Percentiles rank a stretch among this genome's conserved stretches.
Evolutionary conservation across 2,329 filamentous ascomycete genomes (phyloP).

Genomic region (Aspergillus candidus): DNA sequence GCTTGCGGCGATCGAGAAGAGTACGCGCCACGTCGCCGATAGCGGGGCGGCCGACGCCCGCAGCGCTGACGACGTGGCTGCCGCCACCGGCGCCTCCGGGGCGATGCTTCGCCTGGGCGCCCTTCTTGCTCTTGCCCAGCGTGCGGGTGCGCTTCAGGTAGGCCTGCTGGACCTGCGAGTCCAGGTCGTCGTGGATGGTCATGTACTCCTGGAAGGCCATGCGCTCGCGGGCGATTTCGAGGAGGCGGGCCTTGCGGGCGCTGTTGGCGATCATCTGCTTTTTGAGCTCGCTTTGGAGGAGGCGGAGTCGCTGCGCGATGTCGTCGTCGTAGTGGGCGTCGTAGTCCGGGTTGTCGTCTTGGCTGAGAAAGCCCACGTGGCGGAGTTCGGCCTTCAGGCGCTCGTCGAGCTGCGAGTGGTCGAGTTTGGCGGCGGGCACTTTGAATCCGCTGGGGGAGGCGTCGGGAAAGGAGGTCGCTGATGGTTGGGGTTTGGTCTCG

Average conservation of each 20-base stretch:
- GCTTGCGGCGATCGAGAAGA: conserved; percentile 81
- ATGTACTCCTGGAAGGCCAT: conserved; percentile 97
- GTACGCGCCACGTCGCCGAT: conserved; percentile 89
- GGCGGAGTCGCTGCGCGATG: conserved; percentile 79
- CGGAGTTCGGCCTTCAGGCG: conserved; percentile 85
- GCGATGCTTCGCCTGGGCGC: conserved; percentile 55
- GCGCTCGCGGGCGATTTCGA: conserved; percentile 81
- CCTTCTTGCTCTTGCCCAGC: conserved; percentile 89
- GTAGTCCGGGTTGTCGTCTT: conserved; percentile 68
- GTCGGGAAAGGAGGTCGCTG: conserved; percentile 75
- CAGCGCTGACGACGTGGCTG: conserved; percentile 46
- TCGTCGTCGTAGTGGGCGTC: conserved; percentile 90
- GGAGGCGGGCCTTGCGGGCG: conserved; percentile 77
- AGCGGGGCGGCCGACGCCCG: conserved; percentile 45
- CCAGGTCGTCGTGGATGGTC: conserved; percentile 93
- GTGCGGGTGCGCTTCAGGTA: conserved; percentile 94
- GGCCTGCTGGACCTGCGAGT: conserved; percentile 87
- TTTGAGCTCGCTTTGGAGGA: conserved; percentile 74
- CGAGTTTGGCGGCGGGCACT: conserved; percentile 69
- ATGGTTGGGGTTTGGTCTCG: conserved; percentile 47
- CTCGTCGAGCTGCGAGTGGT: conserved; percentile 82
- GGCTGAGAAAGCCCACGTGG: conserved; percentile 78
- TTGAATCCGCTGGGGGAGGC: conserved; percentile 72
- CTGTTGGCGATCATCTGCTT: conserved; percentile 83
- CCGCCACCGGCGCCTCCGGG: conserved; percentile 67